Conservation (phyloP, 1,139 yeast genomes). For the Geotrichum fermentans region DNA sequence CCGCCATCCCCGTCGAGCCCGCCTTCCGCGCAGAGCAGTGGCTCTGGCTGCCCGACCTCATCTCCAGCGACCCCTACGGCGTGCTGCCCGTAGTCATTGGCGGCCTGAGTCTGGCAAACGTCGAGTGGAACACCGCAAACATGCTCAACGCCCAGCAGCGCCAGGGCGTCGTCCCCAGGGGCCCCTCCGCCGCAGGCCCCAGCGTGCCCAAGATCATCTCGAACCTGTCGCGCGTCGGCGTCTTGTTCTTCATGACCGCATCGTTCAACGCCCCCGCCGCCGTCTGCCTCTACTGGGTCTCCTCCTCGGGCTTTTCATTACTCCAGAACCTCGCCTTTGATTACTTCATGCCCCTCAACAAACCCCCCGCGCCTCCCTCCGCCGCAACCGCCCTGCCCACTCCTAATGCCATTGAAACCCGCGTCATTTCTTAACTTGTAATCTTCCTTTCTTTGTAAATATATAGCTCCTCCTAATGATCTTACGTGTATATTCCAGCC, state of each 20-base stretch:
- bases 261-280: slow-evolving; percentile 84
- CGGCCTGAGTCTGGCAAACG: slow-evolving; percentile 61
- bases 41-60: slow-evolving; percentile 57
- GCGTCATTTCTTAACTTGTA: slow-evolving; percentile 1
- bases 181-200: too few relatives aligned
- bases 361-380: slow-evolving; percentile 3
- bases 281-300: slow-evolving; percentile 76
- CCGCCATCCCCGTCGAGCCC: slow-evolving; percentile 50
- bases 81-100: slow-evolving; percentile 70
- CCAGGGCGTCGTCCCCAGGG: slow-evolving; percentile 28
- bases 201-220: slow-evolving; percentile 52
- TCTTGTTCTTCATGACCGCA: slow-evolving; percentile 76
- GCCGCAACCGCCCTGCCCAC: slow-evolving; percentile 14
- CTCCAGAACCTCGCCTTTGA: slow-evolving; percentile 73
- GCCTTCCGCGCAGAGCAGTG: slow-evolving; percentile 46
- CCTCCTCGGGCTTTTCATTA: slow-evolving; percentile 72
- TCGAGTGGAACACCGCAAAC: slow-evolving; percentile 70
- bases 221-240: slow-evolving; percentile 68
- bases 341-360: slow-evolving; percentile 49
- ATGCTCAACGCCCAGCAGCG: slow-evolving; percentile 39
- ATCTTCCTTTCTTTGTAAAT: too few relatives aligned
- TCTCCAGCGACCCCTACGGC: slow-evolving; percentile 58
- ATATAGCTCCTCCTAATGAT: too few relatives aligned
- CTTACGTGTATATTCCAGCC: too few relatives aligned
- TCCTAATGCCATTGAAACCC: slow-evolving; percentile 10